These are phyloP conservation scores for Thymus mandschuricus DNA, from an alignment of 257 asterid species.

Conservation along the genomic window DNA sequence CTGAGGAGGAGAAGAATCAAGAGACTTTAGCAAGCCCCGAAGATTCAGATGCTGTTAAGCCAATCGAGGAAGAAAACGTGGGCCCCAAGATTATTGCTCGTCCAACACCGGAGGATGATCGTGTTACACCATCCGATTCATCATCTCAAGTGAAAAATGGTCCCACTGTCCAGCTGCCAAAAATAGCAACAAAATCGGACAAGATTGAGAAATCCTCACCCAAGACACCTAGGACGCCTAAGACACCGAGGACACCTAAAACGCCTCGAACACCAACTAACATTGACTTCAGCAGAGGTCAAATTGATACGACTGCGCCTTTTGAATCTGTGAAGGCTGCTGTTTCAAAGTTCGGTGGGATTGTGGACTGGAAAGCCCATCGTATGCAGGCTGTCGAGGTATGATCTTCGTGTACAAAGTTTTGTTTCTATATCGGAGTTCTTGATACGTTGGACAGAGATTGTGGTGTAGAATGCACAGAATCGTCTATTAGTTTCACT, in stretches of 20 bases:
- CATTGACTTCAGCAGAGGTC: slow-evolving; percentile 42
- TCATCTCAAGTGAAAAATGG: slow-evolving; percentile 45
- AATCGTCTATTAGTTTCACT: too few relatives aligned
- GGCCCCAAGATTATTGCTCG: slow-evolving; percentile 33
- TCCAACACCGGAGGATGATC: slow-evolving; percentile 41
- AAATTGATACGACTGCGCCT: slow-evolving; percentile 87
- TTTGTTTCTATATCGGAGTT: too few relatives aligned
- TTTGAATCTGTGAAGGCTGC: slow-evolving; percentile 97
- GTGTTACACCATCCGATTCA: slow-evolving; percentile 31
- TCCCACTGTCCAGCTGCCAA: slow-evolving; percentile 35
- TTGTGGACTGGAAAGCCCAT: slow-evolving; percentile 99
- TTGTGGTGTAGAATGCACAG: too few relatives aligned
- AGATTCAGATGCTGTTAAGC: slow-evolving; percentile 24
- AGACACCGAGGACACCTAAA: slow-evolving; percentile 28
- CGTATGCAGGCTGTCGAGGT: slow-evolving; percentile 90
- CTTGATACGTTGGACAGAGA: too few relatives aligned
- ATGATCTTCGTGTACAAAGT: slow-evolving; percentile 11
- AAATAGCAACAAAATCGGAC: slow-evolving; percentile 33
- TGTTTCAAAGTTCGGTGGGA: slow-evolving; percentile 96
- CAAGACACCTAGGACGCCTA: slow-evolving; percentile 27
- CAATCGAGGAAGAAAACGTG: slow-evolving; percentile 32
- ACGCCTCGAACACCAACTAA: slow-evolving; percentile 28
- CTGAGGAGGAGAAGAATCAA: slow-evolving; percentile 26
- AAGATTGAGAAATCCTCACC: slow-evolving; percentile 30
- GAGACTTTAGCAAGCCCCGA: slow-evolving; percentile 31